Evolutionary conservation across 306 rosid species (phyloP), one percentile per base, ranked within the genome.

Genomic region (Prunus padus): DNA sequence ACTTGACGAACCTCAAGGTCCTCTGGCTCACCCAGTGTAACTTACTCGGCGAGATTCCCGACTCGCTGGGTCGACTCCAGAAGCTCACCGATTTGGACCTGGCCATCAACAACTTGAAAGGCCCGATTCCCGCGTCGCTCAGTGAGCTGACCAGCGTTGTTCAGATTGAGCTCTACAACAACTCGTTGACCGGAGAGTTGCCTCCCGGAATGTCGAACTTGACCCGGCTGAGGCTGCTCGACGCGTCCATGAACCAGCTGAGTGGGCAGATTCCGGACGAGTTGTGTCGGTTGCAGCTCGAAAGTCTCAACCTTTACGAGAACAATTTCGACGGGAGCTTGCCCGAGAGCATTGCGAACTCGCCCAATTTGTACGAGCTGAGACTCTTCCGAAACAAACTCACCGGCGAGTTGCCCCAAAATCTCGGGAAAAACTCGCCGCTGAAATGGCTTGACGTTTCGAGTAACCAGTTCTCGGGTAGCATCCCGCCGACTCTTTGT

Each of bases 161-260:
- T 3, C 97, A 95, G 88, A 79, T 95, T 84, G 98, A 95, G 85
- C 59, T 95, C 44, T 95, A 90, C 74, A 89, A 88, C 52, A 95
- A 95, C 86, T 80, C 93, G 3, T 40, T 95, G 55, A 81, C 97
- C 71, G 97, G 97, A 13, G 81, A 62, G 75, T 52, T 95, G 2
- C 97, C 98, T 0, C 56, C 14, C 19, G 93, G 96, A 79, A 78
- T 90, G 87, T 82, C 84, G 33, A 92, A 90, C n/a, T 80, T 95
- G 42, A 88, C 84, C 11, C 76, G 80, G 5, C 64, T 95, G 93
- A 75, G 93, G 64, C 83, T 87, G 3, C 28, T 92, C 30, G 98
- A 95, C 45, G 84, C 85, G 18, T 85, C 98, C 4, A 95, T 92
- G 98, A 95, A 95, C 81, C 52, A 33, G 50, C 49, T 95, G 4